These are phyloP conservation scores for Arabidopsis hybrid DNA, from an alignment of 441 rosid genomes.

Conservation along the genomic window DNA sequence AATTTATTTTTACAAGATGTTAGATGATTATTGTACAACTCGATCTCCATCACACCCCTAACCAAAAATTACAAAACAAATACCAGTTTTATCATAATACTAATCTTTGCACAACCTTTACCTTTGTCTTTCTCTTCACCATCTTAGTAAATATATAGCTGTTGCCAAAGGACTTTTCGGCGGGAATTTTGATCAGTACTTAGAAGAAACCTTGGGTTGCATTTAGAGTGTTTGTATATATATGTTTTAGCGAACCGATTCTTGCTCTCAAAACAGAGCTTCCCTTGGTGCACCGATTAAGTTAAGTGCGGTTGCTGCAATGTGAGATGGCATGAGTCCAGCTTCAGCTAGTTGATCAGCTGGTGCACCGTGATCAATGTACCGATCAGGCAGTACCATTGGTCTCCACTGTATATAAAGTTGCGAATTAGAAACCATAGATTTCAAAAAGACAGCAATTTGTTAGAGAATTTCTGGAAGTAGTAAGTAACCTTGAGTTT, in stretches of 20 bases:
- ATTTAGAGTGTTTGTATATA: slow-evolving; percentile 17
- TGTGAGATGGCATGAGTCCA: slow-evolving; percentile 89
- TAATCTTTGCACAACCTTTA: slow-evolving; percentile 15
- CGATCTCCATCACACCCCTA: slow-evolving; percentile 27
- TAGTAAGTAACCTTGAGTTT: slow-evolving; percentile 65
- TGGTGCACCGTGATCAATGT: slow-evolving; percentile 95
- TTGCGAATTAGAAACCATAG: slow-evolving; percentile 8
- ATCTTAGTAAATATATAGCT: not conserved
- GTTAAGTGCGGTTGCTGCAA: slow-evolving; percentile 85
- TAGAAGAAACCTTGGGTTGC: slow-evolving; percentile 16
- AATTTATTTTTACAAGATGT: slow-evolving; percentile 35
- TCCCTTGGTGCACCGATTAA: slow-evolving; percentile 78
- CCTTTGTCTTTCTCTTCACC: not conserved
- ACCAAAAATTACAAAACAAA: slow-evolving; percentile 13
- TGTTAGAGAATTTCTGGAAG: not conserved
- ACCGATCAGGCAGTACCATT: slow-evolving; percentile 80
- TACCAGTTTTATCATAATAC: not conserved
- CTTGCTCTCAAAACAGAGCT: slow-evolving; percentile 53
- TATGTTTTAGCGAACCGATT: slow-evolving; percentile 13
- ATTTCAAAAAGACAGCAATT: slow-evolving; percentile 7
- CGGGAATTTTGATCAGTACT: slow-evolving; percentile 19
- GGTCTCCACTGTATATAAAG: slow-evolving; percentile 82
- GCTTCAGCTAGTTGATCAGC: slow-evolving; percentile 80
- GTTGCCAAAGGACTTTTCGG: not conserved
- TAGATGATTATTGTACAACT: slow-evolving; percentile 37